Conservation (phyloP, 2,329 filamentous ascomycete species). For the Botrytis fragariae region DNA sequence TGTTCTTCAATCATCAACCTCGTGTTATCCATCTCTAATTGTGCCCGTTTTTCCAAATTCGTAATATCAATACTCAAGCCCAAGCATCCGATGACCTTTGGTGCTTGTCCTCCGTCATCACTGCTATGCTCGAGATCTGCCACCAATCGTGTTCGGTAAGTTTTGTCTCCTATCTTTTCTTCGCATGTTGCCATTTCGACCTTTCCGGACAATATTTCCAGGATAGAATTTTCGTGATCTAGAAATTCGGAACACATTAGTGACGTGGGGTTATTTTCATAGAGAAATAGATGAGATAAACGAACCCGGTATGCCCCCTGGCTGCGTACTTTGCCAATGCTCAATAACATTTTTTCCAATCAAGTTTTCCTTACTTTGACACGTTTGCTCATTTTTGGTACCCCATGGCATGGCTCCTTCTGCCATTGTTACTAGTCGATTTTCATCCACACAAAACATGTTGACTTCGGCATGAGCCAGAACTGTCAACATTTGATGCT, state of each 20-base stretch:
- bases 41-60: slow-evolving; percentile 29
- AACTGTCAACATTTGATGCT: slow-evolving; percentile 30
- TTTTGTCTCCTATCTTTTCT: slow-evolving; percentile 24
- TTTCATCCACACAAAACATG: slow-evolving; percentile 28
- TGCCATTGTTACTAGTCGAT: slow-evolving; percentile 26
- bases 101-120: slow-evolving; percentile 26
- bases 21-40: slow-evolving; percentile 30
- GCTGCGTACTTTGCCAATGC: slow-evolving; percentile 18
- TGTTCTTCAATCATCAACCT: slow-evolving; percentile 30
- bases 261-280: background rate
- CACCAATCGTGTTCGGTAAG: slow-evolving; percentile 29
- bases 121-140: slow-evolving; percentile 29
- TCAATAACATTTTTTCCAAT: slow-evolving; percentile 26
- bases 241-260: background rate
- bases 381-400: background rate
- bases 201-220: slow-evolving; percentile 27
- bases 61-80: slow-evolving; percentile 33
- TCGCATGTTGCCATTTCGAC: slow-evolving; percentile 29
- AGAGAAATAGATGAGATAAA: background rate
- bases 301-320: slow-evolving; percentile 21
- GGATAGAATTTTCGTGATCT: slow-evolving; percentile 26
- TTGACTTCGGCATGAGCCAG: slow-evolving; percentile 33
- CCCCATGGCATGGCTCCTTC: slow-evolving; percentile 29
- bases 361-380: slow-evolving; percentile 21
- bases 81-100: slow-evolving; percentile 29